Evolutionary conservation across 2,329 filamentous ascomycete genomes (phyloP).

Genomic region (Verticillium isaacii): DNA sequence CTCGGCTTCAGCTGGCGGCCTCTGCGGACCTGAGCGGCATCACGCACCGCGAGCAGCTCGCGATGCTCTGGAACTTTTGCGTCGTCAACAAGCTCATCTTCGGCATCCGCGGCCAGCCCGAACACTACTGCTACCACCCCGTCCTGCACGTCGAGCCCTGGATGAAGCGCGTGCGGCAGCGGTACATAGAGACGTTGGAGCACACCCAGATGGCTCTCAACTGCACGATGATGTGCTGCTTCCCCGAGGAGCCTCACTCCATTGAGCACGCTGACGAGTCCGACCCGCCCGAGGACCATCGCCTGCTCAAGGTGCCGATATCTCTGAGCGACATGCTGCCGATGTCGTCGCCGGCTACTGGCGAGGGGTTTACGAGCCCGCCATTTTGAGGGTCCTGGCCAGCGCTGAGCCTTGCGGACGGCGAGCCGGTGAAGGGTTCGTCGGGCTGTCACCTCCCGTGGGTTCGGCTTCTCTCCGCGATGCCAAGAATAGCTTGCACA

Average conservation of each 20-base stretch:
- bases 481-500: no score
- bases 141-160: constrained; percentile 38
- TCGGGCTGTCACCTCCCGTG: no score
- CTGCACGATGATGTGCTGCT: constrained; percentile 33
- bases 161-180: constrained; percentile 35
- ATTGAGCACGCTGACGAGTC: constrained; percentile 29
- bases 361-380: no score
- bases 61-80: constrained; percentile 14
- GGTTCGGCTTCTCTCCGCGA: no score
- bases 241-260: constrained; percentile 39
- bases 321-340: not conserved
- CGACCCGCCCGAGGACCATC: not conserved
- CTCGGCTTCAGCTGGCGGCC: not conserved
- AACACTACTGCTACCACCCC: constrained; percentile 38
- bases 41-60: constrained; percentile 12
- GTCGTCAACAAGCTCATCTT: constrained; percentile 6
- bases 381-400: no score
- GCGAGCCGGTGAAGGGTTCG: no score
- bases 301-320: not conserved
- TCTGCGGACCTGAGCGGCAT: not conserved
- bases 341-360: not conserved
- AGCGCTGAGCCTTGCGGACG: no score
- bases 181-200: constrained; percentile 31
- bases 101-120: constrained; percentile 26
- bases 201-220: constrained; percentile 33